These are phyloP conservation scores for Panicum miliaceum DNA, from an alignment of 176 grass and related monocot genomes.

Conservation along the genomic window DNA sequence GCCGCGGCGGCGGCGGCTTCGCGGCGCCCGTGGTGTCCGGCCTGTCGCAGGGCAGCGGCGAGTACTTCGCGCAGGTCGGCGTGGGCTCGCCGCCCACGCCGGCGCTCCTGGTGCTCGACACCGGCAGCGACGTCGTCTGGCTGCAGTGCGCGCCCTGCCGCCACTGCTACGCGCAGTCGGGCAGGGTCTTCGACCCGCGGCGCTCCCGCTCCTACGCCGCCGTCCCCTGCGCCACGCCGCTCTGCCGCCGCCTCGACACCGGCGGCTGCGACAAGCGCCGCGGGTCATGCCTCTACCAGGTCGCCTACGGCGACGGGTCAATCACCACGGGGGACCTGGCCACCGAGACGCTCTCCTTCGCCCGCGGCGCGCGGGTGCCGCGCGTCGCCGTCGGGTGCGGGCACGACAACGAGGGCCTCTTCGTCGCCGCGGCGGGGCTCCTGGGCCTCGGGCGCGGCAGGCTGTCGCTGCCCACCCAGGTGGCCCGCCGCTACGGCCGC, in stretches of 20 bases:
- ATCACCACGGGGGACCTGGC: conserved; percentile 78
- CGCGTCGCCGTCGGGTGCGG: conserved; percentile 83
- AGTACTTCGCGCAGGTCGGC: conserved; percentile 88
- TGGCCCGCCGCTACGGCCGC: conserved; percentile 61
- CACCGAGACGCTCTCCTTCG: conserved; percentile 81
- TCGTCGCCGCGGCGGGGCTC: conserved; percentile 79
- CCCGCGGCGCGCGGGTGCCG: conserved; percentile 61
- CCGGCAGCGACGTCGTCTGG: conserved; percentile 90
- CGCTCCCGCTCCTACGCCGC: conserved; percentile 65
- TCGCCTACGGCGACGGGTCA: conserved; percentile 92
- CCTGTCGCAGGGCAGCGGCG: conserved; percentile 82
- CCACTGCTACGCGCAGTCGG: conserved; percentile 87
- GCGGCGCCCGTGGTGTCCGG: conserved; percentile 73
- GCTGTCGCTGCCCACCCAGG: conserved; percentile 78
- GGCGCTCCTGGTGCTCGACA: conserved; percentile 85
- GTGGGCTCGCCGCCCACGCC: conserved; percentile 70
- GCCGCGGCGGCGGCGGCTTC: conserved; percentile 20
- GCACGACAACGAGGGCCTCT: conserved; percentile 93
- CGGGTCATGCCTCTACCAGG: conserved; percentile 80
- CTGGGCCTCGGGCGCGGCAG: conserved; percentile 81
- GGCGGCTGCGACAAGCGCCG: conserved; percentile 78
- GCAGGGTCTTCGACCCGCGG: conserved; percentile 73
- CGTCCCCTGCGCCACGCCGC: conserved; percentile 55
- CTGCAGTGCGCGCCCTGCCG: conserved; percentile 86
- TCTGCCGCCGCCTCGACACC: conserved; percentile 69